Evolutionary conservation across 345 rosid species (phyloP).

Genomic region (Lepidium africanum): DNA sequence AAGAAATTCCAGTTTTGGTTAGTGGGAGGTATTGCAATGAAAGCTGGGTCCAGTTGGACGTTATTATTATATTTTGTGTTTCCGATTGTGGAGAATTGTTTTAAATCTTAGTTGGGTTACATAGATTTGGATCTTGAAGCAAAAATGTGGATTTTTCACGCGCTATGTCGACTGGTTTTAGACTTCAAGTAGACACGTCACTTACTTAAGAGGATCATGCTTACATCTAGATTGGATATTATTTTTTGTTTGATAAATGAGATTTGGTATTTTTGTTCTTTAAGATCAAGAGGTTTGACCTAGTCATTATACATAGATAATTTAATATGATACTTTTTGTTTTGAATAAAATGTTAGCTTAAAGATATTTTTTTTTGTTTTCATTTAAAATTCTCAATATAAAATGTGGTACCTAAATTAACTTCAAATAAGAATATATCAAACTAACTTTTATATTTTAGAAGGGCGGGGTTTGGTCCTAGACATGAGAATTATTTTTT

Average conservation of each 20-base stretch:
- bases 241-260: neutral
- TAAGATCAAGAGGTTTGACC: neutral
- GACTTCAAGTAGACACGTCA: constrained; percentile 17
- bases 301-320: neutral
- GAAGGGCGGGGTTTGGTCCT: no score
- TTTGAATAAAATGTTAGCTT: no score
- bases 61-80: constrained; percentile 8
- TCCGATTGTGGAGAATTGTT: neutral
- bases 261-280: neutral
- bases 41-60: constrained; percentile 26
- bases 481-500: no score
- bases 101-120: neutral
- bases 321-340: neutral
- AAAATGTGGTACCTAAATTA: no score
- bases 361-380: no score
- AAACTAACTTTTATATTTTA: no score
- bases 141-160: constrained; percentile 6
- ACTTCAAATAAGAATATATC: no score
- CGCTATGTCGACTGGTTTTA: constrained; percentile 23
- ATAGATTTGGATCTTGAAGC: constrained; percentile 19
- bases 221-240: neutral
- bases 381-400: no score
- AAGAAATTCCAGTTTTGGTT: neutral
- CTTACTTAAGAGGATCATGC: constrained; percentile 17
- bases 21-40: constrained; percentile 13